Percentiles rank a stretch among this genome's conserved stretches.
These are phyloP conservation scores for Glebionis coronaria DNA, from an alignment of 129 eudicot species.

Conservation along the genomic window DNA sequence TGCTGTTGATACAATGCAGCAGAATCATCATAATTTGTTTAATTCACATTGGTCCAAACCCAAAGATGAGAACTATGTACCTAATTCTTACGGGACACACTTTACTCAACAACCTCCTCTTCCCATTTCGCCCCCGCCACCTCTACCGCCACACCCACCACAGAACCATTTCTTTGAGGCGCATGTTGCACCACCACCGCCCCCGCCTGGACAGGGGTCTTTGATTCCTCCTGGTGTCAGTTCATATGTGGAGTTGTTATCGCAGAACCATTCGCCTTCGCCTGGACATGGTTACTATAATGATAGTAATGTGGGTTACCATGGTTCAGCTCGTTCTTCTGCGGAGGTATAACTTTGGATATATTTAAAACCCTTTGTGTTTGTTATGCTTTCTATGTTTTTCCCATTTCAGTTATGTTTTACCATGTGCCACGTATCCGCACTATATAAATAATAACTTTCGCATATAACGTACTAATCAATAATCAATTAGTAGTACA, in stretches of 20 bases:
- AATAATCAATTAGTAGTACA: too few relatives aligned
- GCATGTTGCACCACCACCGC: background rate
- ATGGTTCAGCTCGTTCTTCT: conserved; percentile 36
- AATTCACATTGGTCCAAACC: conserved; percentile 12
- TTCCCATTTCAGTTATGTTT: too few relatives aligned
- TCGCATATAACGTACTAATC: too few relatives aligned
- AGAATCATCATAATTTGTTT: conserved; percentile 13
- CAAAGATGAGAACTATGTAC: conserved; percentile 21
- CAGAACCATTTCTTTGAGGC: conserved; percentile 33
- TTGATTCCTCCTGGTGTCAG: conserved; percentile 45
- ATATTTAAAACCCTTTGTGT: background rate
- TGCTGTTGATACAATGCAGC: conserved; percentile 25
- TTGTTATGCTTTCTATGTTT: too few relatives aligned
- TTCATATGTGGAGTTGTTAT: conserved; percentile 37
- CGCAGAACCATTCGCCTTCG: conserved; percentile 35
- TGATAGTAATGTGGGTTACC: conserved; percentile 29
- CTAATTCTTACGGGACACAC: conserved; percentile 18
- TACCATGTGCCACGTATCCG: too few relatives aligned
- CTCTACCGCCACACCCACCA: conserved; percentile 48
- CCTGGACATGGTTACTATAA: conserved; percentile 30
- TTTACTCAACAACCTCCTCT: conserved; percentile 61
- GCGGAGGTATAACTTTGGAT: conserved; percentile 41
- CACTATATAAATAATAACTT: too few relatives aligned
- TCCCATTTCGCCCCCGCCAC: conserved; percentile 70
- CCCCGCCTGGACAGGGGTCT: conserved; percentile 34